Base-by-base conservation (phyloP, 305 asterid genomes). In the Solanum hybrid region DNA sequence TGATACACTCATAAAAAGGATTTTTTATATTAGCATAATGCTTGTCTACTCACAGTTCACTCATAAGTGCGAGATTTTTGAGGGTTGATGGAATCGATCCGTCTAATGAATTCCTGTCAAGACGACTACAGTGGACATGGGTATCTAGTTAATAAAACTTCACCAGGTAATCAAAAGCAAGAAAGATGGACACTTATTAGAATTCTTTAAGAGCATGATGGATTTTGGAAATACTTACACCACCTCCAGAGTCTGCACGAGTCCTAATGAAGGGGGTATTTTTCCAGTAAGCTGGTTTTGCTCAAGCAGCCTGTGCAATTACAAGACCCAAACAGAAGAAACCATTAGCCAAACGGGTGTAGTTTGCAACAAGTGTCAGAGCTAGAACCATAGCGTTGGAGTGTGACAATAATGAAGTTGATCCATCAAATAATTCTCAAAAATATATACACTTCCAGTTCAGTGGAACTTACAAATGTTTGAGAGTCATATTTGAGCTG, bases 71-170 rank as follows among this genome's bases (percentile, higher is more conserved):
- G 92, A 97, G 98, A 69, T 87, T 93, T 92, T 89, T 93, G 93
- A 97, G 93, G 93, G 90, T 97, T 84, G 72, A n/a, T 15, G 99
- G 99, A 89, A 97, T 94, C 56, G 93, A 2, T 90, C 99, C 99
- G n/a, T 60, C 90, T 37, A 97, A 90, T 17, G 73, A 88, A 91
- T 97, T 97, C 91, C 91, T 91, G 92, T 97, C 99, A 7, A 97
- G 95, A 45, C 99, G 98, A 80, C 99, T 97, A 91, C 91, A 34
- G 86, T 64, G 84, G 2, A 77, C 87, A 91, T 90, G 90, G 78
- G 7, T 85, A 64, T 78, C 51, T 26, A 84, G 88, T 84, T 89
- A 36, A 40, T 87, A 32, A 87, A 40, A 15, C 19, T 73, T 26
- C 22, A 35, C 31, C n/a, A 34, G 36, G 85, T 87, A 88, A 87